Base-by-base conservation (phyloP, 768 basidiomycete species). In the Rhodotorula toruloides region DNA sequence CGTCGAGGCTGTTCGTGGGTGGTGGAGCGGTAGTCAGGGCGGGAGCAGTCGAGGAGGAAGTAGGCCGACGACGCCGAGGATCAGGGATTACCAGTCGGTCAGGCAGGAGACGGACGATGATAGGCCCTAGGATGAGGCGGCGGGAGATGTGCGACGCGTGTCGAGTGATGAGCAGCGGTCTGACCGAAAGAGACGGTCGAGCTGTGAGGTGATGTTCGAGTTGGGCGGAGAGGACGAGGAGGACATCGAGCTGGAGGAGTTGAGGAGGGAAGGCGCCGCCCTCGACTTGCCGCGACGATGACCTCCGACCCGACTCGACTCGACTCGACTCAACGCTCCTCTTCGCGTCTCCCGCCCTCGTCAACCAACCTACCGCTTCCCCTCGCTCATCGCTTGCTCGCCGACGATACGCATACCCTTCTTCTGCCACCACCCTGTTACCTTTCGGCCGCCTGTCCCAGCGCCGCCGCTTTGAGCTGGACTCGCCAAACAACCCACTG, bases 51-150 rank as follows among this genome's bases (percentile, higher is more conserved):
- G 39, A 1, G n/a, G 1, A 54, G 22, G 17, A 2, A 32, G 54
- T 5, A 57, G 55, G 21, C 32, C 47, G 48, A 48, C 62, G 17
- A 19, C 31, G 39, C 49, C 62, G 62, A 37, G 52, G 42, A 32
- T n/a, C 49, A 53, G 60, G 50, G 53, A 49, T 32, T 67, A 67
- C 44, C 55, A 58, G 32, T 44, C 60, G 49, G 55, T 67, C 13
- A 44, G 50, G 39, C 55, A 58, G 60, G 48, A 46, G 34, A 46
- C 58, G 40, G 60, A 53, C n/a, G 56, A 58, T 3, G 60, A 55
- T 17, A n/a, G 50, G 2, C 32, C 32, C 19, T 52, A 52, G 50
- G 50, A 52, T 32, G 29, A 32, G 29, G 50, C 50, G 50, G 50
- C 32, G 11, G 29, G n/a, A 34, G 16, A 22, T 10, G 27, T 27